phyloP scores from a whole-genome alignment of 441 rosid genomes.

The Flueggea neowawraea region DNA sequence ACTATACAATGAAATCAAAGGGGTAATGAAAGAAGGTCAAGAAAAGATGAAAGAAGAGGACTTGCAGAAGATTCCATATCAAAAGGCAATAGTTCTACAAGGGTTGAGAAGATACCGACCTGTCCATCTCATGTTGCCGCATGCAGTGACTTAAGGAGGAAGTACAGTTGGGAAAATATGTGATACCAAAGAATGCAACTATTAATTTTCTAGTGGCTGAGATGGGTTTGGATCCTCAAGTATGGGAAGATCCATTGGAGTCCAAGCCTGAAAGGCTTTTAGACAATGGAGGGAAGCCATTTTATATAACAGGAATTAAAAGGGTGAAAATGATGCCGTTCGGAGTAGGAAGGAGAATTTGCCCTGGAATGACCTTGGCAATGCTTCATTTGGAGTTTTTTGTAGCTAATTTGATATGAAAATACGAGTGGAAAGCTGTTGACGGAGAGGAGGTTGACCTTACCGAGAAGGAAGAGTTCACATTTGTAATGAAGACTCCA shows the following conservation, averaged over 20 bases:
- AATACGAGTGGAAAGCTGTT: background rate
- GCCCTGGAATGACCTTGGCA: background rate
- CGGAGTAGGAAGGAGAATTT: constrained; percentile 4
- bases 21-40: background rate
- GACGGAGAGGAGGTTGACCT: constrained; percentile 1
- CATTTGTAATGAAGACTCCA: background rate
- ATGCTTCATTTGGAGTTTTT: constrained; percentile 6
- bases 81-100: background rate
- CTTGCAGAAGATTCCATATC: constrained; percentile 3
- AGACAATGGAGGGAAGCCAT: background rate
- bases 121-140: constrained; percentile 1
- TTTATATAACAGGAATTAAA: constrained; percentile 1
- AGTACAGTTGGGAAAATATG: background rate
- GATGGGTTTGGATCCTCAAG: constrained; percentile 2
- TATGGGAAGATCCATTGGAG: constrained; percentile 4
- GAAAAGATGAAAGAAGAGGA: constrained; percentile 4
- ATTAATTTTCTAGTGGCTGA: background rate
- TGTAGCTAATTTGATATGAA: constrained; percentile 4
- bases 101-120: constrained; percentile 7
- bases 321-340: constrained; percentile 8
- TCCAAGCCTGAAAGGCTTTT: constrained; percentile 5
- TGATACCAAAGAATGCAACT: background rate
- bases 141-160: constrained; percentile 1
- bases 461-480: background rate
- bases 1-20: background rate